Evolutionary conservation across 2,329 filamentous ascomycete genomes (phyloP).

Genomic region (Herpotrichia juniperi): DNA sequence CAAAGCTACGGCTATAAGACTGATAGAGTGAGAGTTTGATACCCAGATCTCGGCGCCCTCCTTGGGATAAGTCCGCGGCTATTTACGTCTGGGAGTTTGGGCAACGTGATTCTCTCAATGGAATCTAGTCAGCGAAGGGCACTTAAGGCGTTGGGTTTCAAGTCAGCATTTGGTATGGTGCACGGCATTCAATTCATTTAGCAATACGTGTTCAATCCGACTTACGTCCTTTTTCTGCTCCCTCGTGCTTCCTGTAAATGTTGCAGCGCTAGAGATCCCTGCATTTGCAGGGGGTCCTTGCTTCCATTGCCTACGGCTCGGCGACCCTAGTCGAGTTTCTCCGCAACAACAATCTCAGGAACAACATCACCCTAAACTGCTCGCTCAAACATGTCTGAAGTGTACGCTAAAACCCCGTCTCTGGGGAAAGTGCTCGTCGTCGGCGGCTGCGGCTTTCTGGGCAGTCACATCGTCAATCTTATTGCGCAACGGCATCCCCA

Average conservation of each 20-base stretch:
- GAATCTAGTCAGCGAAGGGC: not conserved
- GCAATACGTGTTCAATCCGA: not conserved
- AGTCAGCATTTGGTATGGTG: not conserved
- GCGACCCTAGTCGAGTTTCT: not conserved
- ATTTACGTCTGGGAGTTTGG: slow-evolving; percentile 10
- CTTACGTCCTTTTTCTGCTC: too few relatives aligned
- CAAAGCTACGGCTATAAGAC: slow-evolving; percentile 22
- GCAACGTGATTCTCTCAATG: not conserved
- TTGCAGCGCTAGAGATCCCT: too few relatives aligned
- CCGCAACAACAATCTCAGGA: not conserved
- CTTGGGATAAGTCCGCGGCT: slow-evolving; percentile 6
- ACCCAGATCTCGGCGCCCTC: slow-evolving; percentile 18
- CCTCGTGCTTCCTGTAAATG: too few relatives aligned
- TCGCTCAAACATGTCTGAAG: slow-evolving; percentile 9
- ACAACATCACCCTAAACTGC: not conserved
- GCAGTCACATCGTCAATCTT: slow-evolving; percentile 57
- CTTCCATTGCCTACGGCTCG: not conserved
- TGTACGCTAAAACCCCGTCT: slow-evolving; percentile 20
- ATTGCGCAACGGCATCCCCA: slow-evolving; percentile 46
- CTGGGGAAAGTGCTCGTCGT: slow-evolving; percentile 56
- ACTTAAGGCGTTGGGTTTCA: not conserved
- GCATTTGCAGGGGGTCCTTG: not conserved
- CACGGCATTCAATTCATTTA: not conserved
- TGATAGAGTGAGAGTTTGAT: slow-evolving; percentile 36
- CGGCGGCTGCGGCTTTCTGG: slow-evolving; percentile 59